Evolutionary conservation across 805 yeast genomes (phyloP), one percentile per base, ranked within the genome.

Genomic region (Metschnikowia anglica): DNA sequence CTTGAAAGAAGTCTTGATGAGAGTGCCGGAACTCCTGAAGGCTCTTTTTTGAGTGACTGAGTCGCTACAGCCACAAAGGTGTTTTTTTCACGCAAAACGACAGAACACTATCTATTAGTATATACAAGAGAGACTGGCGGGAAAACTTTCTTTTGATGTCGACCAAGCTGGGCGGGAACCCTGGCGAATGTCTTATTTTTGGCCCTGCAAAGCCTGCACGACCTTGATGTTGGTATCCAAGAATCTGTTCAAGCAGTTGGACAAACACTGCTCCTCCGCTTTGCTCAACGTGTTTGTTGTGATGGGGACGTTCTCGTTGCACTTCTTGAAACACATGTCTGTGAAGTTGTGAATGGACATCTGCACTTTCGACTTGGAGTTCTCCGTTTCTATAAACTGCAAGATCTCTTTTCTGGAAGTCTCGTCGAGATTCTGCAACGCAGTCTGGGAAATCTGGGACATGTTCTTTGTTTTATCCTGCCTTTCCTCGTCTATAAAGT

Each of bases 311-410:
- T 65, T 61, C 37, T 70, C 66, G 39, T 88, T 76, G 65, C 98
- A 90, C 66, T 86, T 85, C 62, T 84, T 86, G 75, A 88, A 90
- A 63, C 98, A 90, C 73, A 83, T 74, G 60, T 88, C 90, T 20
- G 97, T 89, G 76, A 88, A 88, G 57, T 76, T 79, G 62, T 90
- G 96, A 47, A 90, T 85, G 25, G 95, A 80, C 69, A 78, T 76
- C 63, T 88, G 96, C 23, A 90, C 87, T 67, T 88, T 88, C 43
- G 91, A 82, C 69, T 86, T 88, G 49, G 93, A 78, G 60, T 85
- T 83, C 66, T 90, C 97, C 11, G 83, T 68, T 60, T 88, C 95
- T 37, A 89, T 71, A 70, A 88, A 89, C 43, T 76, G 73, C 55
- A 81, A 72, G 38, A 89, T 80, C 49, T 88, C 95, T 58, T 80